Base-by-base conservation (phyloP, 441 rosid genomes). In the Erysimum pusillum region DNA sequence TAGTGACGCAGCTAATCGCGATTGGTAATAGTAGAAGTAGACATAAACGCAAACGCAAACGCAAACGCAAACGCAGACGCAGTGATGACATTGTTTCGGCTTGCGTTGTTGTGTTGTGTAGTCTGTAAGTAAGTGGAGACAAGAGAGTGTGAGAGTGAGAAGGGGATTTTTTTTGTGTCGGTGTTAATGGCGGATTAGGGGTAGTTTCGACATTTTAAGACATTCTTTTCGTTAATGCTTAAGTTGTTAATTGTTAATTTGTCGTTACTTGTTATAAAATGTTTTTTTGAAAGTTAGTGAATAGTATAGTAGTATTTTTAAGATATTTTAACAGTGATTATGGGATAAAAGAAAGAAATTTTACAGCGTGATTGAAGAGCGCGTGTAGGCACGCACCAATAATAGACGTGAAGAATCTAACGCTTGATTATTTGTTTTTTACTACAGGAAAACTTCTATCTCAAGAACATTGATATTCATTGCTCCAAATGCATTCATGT, bases 151-250 rank as follows among this genome's bases (percentile, higher is more conserved):
- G 57, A 65, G 25, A 38, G 35, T 1, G 28, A 56, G 63, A 41
- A 12, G 61, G 58, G 28, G 1, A 1, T 1, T 4, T 9, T 51
- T 53, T 65, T 60, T n/a, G 42, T 57, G 60, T 48, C 22, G 54
- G 66, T 36, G 45, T 61, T 48, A 48, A 67, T 38, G 53, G 56
- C 28, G 41, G 67, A 58, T 59, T 48, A 57, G 52, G 73, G 73
- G 67, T 74, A 52, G 0, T 22, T 52, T 52, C 34, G 34, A 20
- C n/a, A 52, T 52, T 52, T 49, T 8, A 0, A 0, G 11, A 7
- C 5, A 15, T 15, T 15, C 7, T n/a, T 8, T 8, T 7, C 0
- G 28, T 49, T 17, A 3, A 9, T 48, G 53, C 25, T 8, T 9
- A 20, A 17, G 12, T 34, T 34, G 64, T 74, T 54, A 18, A 20